These are phyloP conservation scores for Allomyces macrogynus DNA, from an alignment of 192 early-diverging fungal species.

Conservation along the genomic window DNA sequence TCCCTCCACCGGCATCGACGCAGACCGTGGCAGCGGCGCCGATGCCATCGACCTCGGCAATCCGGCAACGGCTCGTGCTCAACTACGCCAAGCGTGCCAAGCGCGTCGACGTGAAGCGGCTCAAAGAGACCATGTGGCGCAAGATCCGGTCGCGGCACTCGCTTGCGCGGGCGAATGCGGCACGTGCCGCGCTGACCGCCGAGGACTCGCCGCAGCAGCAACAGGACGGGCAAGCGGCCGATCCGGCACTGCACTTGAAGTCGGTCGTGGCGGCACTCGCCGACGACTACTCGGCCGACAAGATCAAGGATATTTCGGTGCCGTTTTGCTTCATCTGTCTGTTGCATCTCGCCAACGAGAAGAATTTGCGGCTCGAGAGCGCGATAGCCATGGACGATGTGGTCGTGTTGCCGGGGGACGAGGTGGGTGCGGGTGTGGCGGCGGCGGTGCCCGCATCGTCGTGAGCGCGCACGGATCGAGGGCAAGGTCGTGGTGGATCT, in stretches of 20 bases:
- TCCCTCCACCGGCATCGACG: too few species aligned
- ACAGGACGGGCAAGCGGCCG: not conserved
- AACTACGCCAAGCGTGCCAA: slow-evolving; percentile 78
- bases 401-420: slow-evolving; percentile 20
- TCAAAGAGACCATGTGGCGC: slow-evolving; percentile 95
- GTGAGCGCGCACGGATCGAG: too few species aligned
- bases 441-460: too few species aligned
- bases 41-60: not conserved
- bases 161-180: slow-evolving; percentile 5
- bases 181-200: not conserved
- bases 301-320: slow-evolving; percentile 79
- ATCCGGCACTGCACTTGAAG: slow-evolving; percentile 32
- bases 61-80: slow-evolving; percentile 43
- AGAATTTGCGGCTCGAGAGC: slow-evolving; percentile 44
- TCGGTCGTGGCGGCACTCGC: slow-evolving; percentile 49
- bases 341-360: slow-evolving; percentile 88
- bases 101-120: slow-evolving; percentile 77
- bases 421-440: too few species aligned
- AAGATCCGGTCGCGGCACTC: slow-evolving; percentile 9
- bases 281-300: slow-evolving; percentile 52
- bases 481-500: too few species aligned
- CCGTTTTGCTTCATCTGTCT: slow-evolving; percentile 94
- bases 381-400: slow-evolving; percentile 24
- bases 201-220: not conserved
- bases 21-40: too few species aligned